Conservation (phyloP, 352 stramenopile species). For the Phytophthora ohioensis region DNA sequence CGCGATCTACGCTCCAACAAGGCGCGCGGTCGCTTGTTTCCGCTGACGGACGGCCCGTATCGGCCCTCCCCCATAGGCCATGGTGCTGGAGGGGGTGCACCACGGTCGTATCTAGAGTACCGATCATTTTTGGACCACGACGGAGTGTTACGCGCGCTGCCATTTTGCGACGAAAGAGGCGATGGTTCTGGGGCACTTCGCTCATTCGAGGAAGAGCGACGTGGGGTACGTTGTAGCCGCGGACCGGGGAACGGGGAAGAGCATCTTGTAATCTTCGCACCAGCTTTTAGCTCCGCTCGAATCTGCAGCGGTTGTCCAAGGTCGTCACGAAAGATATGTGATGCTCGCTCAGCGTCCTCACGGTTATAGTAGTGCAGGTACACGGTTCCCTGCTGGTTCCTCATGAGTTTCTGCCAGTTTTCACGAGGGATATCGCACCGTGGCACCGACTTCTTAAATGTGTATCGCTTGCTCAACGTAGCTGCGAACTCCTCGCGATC, state of each 20-base stretch:
- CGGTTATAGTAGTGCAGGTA: slow-evolving; percentile 67
- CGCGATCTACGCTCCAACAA: slow-evolving; percentile 22
- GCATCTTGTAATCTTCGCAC: slow-evolving; percentile 37
- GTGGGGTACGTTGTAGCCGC: slow-evolving; percentile 14
- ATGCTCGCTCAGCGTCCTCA: slow-evolving; percentile 55
- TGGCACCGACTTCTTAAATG: slow-evolving; percentile 56
- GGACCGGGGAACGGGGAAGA: slow-evolving; percentile 21
- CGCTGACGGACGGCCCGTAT: slow-evolving; percentile 16
- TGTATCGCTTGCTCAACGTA: slow-evolving; percentile 57
- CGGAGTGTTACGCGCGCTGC: slow-evolving; percentile 23
- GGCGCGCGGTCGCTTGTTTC: slow-evolving; percentile 23
- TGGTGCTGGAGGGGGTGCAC: background rate
- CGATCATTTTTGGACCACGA: slow-evolving; percentile 22
- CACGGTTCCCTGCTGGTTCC: slow-evolving; percentile 41
- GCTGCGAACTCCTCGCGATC: slow-evolving; percentile 62
- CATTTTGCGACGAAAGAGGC: slow-evolving; percentile 28
- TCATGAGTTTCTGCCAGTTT: slow-evolving; percentile 66
- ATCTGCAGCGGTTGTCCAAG: slow-evolving; percentile 46
- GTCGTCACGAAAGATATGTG: slow-evolving; percentile 54
- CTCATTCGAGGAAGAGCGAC: slow-evolving; percentile 51
- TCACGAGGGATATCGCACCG: slow-evolving; percentile 62
- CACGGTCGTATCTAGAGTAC: slow-evolving; percentile 17
- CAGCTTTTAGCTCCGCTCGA: slow-evolving; percentile 49
- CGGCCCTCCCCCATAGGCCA: slow-evolving; percentile 7
- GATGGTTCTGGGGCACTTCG: slow-evolving; percentile 29